Evolutionary conservation across 371 early-diverging fungal species (phyloP), one percentile per base, ranked within the genome.

Genomic region (Furculomyces boomerangus): DNA sequence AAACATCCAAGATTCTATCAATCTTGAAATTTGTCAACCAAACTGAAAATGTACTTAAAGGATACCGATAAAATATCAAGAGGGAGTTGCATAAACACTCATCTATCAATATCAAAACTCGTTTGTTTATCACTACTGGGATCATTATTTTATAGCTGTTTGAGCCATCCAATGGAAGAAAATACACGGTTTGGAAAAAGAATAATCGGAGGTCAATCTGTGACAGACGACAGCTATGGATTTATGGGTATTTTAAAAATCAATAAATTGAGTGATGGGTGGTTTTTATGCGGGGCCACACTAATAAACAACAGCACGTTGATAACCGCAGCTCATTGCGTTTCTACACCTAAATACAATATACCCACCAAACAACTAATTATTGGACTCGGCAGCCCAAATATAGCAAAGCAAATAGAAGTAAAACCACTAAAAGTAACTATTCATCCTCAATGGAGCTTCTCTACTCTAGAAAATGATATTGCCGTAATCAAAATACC

Each of bases 271-370:
- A n/a, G n/a, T 18, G 13, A 28, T 13, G 50, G 35, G 7, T 16
- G 3, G 30, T 49, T 49, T 49, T 16, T 49, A 26, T 49, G 50
- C 30, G 50, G 50, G n/a, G 50, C 24, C 18, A 30, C 28, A 8
- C 50, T 49, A 29, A 28, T 49, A 3, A 28, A 25, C 25, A 27
- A 30, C 3, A n/a, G 27, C 3, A 22, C 14, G 3, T 7, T 49
- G 7, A 7, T 49, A 25, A 49, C 50, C 8, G 50, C 50, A 49
- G 50, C 50, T n/a, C 50, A 49, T 29, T 49, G 50, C 30, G 29
- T 28, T 14, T 27, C 22, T 13, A n/a, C 5, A 20, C 14, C 16
- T 18, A 28, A 49, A 25, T 3, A n/a, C 3, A 2, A 14, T 26
- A 3, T 28, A 18, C 24, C 2, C 8, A 30, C 50, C 30, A 49